Base-by-base conservation (phyloP, 106 monocot species). In the Posidonia australis region DNA sequence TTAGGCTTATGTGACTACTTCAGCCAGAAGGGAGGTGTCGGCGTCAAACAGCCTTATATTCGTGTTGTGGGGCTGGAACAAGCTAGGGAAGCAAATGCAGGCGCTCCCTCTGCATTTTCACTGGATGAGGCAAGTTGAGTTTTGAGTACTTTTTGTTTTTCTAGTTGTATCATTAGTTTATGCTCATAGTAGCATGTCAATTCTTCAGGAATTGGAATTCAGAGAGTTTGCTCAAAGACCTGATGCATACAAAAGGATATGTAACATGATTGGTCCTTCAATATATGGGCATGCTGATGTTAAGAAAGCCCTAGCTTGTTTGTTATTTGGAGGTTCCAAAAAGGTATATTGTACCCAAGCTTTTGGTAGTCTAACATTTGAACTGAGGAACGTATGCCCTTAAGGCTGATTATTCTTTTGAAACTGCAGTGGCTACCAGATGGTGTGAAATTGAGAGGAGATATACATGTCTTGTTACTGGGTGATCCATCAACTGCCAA, bases 401-500 rank as follows among this genome's bases (percentile, higher is more conserved):
- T 12, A 23, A 17, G 1, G 10, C 22, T 44, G 10, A 44, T 31
- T 60, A 30, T 6, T 25, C 46, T 67, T 36, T 62, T 59, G 18
- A 62, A 42, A 44, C 26, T 78, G 26, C 72, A 96, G 96, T 77
- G 82, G 55, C 70, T 96, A 12, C 96, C 96, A 42, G 96, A 96
- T 82, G 96, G 96, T 55, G 86, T 96, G 5, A 66, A 82, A n/a
- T 55, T 96, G 54, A 84, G 96, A 75, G 96, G 96, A 51, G 96
- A 96, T 74, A 96, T 85, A 51, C 96, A 96, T 82, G 82, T 96
- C 56, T 75, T 96, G 52, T 63, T 90, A 13, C 44, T 96, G 66
- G 96, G 96, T 72, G 96, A 96, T 80, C 96, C 96, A 65, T 96
- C 96, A 11, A 96, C 96, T 66, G 96, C 96, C 51, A 96, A 96